Conservation (phyloP, 208 protist species). For the Acanthamoeba royreba region DNA sequence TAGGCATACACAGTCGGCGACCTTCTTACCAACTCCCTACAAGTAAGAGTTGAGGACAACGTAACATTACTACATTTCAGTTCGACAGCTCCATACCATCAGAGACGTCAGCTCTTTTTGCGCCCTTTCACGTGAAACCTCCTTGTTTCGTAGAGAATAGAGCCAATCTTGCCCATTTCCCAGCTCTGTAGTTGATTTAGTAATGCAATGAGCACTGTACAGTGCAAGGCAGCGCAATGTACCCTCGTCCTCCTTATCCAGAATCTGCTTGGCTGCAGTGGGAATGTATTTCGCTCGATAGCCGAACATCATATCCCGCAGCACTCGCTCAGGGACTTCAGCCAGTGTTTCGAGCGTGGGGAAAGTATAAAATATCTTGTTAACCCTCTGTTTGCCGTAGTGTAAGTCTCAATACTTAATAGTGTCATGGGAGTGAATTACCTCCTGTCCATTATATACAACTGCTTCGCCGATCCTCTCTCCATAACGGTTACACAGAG, state of each 20-base stretch:
- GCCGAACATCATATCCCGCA: conserved; percentile 59
- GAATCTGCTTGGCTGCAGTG: conserved; percentile 43
- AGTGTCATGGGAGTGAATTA: too few relatives aligned
- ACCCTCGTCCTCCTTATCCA: not conserved
- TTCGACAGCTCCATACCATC: conserved; percentile 46
- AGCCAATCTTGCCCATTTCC: conserved; percentile 43
- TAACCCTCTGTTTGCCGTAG: not conserved
- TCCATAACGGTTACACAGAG: conserved; percentile 12
- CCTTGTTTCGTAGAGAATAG: not conserved
- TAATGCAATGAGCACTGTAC: not conserved
- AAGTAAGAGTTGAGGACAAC: not conserved
- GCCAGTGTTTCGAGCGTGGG: conserved; percentile 54
- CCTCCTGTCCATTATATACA: too few relatives aligned
- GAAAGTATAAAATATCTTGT: conserved; percentile 35
- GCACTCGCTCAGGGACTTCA: not conserved
- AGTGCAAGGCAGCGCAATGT: not conserved
- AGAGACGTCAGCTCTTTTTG: conserved; percentile 49
- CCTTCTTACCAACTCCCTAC: conserved; percentile 49
- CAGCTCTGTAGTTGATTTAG: not conserved
- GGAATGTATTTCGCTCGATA: conserved; percentile 65
- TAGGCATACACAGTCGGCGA: conserved; percentile 76
- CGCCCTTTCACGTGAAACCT: not conserved
- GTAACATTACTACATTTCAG: not conserved
- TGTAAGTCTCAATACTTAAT: not conserved
- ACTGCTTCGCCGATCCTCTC: not conserved